Percentiles rank a stretch among this genome's conserved stretches.
phyloP scores from a whole-genome alignment of 371 early-diverging fungal species.

The Funneliformis caledonium region DNA sequence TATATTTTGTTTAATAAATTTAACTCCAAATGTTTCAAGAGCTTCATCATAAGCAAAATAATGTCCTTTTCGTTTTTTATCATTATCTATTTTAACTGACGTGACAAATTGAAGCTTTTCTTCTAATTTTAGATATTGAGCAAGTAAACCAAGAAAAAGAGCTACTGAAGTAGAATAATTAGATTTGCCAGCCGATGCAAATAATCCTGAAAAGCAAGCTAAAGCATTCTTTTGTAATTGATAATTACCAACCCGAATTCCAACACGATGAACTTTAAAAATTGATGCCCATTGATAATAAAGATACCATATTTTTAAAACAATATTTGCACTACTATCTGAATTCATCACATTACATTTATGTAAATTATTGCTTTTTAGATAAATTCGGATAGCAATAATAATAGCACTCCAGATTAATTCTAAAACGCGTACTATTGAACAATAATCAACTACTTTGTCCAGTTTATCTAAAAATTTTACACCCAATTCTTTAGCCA shows the following conservation, averaged over 20 bases:
- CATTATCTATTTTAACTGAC: neutral
- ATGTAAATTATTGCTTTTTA: slow-evolving; percentile 1
- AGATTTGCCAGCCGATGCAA: neutral
- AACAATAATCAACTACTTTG: slow-evolving; percentile 2
- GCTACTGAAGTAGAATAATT: neutral
- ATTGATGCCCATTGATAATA: slow-evolving; percentile 19
- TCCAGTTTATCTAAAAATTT: slow-evolving; percentile 15
- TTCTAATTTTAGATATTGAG: neutral
- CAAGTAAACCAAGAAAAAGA: slow-evolving; percentile 2
- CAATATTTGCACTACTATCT: neutral
- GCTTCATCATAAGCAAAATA: slow-evolving; percentile 15
- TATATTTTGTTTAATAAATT: slow-evolving; percentile 21
- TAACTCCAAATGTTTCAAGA: slow-evolving; percentile 1
- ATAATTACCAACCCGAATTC: slow-evolving; percentile 8
- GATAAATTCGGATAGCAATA: neutral
- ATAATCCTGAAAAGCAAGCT: neutral
- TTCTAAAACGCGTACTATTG: slow-evolving; percentile 10
- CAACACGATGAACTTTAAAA: slow-evolving; percentile 15
- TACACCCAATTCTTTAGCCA: neutral
- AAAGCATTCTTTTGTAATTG: slow-evolving; percentile 6
- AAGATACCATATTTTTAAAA: slow-evolving; percentile 22
- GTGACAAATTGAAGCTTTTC: neutral
- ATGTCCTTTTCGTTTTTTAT: neutral
- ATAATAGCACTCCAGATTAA: slow-evolving; percentile 18
- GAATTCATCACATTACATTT: neutral